These are phyloP conservation scores for Lecanosticta acicola DNA, from an alignment of 2,329 filamentous ascomycete species.

Conservation along the genomic window DNA sequence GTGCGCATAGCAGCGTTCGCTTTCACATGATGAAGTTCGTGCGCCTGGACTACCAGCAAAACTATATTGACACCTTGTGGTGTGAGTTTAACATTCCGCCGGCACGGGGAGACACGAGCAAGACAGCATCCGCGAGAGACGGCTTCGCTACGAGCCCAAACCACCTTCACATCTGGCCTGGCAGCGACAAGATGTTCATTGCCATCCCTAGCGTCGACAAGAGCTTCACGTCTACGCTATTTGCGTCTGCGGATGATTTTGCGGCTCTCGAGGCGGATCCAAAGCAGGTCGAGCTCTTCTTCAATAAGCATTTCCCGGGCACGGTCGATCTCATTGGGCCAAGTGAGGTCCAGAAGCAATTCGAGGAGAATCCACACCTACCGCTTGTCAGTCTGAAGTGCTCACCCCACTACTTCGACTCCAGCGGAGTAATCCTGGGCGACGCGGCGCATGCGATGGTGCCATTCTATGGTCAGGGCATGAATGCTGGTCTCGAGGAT, in stretches of 20 bases:
- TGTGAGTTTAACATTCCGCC: constrained; percentile 78
- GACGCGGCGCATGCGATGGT: constrained; percentile 98
- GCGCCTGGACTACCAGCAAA: constrained; percentile 83
- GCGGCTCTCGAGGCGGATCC: constrained; percentile 59
- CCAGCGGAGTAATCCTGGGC: constrained; percentile 76
- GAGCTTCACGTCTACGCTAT: constrained; percentile 91
- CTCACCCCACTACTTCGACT: constrained; percentile 73
- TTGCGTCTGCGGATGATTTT: constrained; percentile 70
- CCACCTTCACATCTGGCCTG: constrained; percentile 95
- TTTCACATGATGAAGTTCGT: constrained; percentile 96
- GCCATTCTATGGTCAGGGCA: constrained; percentile 95
- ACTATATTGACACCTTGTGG: constrained; percentile 96
- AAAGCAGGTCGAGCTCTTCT: constrained; percentile 61
- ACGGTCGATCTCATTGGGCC: constrained; percentile 65
- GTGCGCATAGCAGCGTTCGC: constrained; percentile 83
- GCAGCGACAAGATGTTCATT: constrained; percentile 89
- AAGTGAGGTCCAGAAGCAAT: constrained; percentile 65
- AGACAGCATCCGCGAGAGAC: constrained; percentile 33
- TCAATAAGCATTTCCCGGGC: constrained; percentile 79
- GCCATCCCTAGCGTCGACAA: constrained; percentile 85
- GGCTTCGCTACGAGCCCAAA: constrained; percentile 80
- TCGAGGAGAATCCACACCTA: constrained; percentile 76
- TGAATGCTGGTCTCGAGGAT: constrained; percentile 95
- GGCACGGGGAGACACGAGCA: constrained; percentile 39
- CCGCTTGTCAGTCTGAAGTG: constrained; percentile 93